Evolutionary conservation across 257 asterid species (phyloP).

Genomic region (Solanum megistacrolobum): DNA sequence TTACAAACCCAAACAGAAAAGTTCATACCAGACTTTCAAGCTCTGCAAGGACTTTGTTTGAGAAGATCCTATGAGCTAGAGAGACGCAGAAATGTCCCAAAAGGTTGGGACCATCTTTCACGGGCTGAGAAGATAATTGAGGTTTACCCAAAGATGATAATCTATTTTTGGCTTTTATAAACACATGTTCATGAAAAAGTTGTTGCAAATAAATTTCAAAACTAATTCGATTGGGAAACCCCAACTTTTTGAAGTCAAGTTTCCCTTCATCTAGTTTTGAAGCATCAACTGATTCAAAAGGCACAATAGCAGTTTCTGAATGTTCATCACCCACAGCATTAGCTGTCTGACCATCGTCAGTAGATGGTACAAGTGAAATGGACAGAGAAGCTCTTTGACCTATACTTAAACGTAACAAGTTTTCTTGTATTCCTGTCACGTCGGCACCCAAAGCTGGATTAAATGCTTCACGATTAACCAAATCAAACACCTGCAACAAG

Average conservation of each 20-base stretch:
- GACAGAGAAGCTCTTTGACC: slow-evolving; percentile 78
- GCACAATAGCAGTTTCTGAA: slow-evolving; percentile 23
- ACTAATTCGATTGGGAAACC: slow-evolving; percentile 55
- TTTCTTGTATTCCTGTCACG: slow-evolving; percentile 83
- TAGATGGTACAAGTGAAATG: slow-evolving; percentile 57
- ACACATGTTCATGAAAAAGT: slow-evolving; percentile 77
- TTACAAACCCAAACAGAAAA: not conserved
- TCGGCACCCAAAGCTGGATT: slow-evolving; percentile 49
- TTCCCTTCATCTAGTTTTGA: slow-evolving; percentile 30
- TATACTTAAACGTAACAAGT: slow-evolving; percentile 57
- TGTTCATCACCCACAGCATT: slow-evolving; percentile 16
- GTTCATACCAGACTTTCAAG: slow-evolving; percentile 79
- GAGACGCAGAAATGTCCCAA: slow-evolving; percentile 87
- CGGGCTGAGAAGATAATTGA: slow-evolving; percentile 46
- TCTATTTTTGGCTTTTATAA: slow-evolving; percentile 66
- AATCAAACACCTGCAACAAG: slow-evolving; percentile 67
- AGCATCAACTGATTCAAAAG: slow-evolving; percentile 29
- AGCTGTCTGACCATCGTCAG: slow-evolving; percentile 34
- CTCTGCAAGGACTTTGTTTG: slow-evolving; percentile 62
- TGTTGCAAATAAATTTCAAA: slow-evolving; percentile 80
- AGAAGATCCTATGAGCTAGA: slow-evolving; percentile 91
- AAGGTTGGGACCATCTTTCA: slow-evolving; percentile 53
- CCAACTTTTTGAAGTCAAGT: slow-evolving; percentile 27
- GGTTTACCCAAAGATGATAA: slow-evolving; percentile 30
- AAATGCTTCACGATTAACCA: slow-evolving; percentile 90